phyloP scores from a whole-genome alignment of 495 filamentous ascomycete species.

The Penicillium steckii region DNA sequence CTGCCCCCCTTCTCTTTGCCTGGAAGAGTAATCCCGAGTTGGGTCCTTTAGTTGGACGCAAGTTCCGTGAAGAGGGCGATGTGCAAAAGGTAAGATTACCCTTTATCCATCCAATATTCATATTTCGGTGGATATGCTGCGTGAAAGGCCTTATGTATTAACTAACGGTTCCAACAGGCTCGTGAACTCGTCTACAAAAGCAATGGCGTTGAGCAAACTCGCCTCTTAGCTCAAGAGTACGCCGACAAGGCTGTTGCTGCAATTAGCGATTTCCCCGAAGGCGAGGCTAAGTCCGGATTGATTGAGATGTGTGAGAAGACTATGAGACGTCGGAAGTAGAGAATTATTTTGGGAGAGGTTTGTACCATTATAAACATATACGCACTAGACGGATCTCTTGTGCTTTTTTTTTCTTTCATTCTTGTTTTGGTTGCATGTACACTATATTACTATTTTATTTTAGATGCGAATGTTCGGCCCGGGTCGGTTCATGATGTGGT shows the following conservation, averaged over 20 bases:
- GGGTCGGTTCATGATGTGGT: background rate
- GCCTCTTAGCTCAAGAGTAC: constrained; percentile 85
- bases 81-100: constrained; percentile 66
- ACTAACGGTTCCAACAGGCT: constrained; percentile 55
- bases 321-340: constrained; percentile 80
- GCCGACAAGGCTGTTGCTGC: constrained; percentile 83
- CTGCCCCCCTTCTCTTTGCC: constrained; percentile 92
- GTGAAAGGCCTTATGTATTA: no score
- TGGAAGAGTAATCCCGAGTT: constrained; percentile 89
- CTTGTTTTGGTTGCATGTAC: constrained; percentile 11
- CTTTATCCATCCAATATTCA: background rate
- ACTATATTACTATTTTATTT: constrained; percentile 2
- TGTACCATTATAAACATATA: constrained; percentile 26
- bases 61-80: constrained; percentile 82
- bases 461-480: constrained; percentile 3
- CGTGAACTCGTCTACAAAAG: constrained; percentile 78
- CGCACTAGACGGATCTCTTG: constrained; percentile 8
- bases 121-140: background rate
- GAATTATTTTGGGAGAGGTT: background rate
- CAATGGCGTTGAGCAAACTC: constrained; percentile 86
- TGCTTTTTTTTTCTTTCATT: constrained; percentile 4
- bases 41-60: constrained; percentile 85
- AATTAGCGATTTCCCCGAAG: constrained; percentile 78
- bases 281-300: constrained; percentile 87
- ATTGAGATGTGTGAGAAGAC: constrained; percentile 93